A percentile compares a stretch with the other conserved stretches of the same genome.
Evolutionary conservation across 2,329 filamentous ascomycete genomes (phyloP).

Genomic region (Incumbomyces lentus): DNA sequence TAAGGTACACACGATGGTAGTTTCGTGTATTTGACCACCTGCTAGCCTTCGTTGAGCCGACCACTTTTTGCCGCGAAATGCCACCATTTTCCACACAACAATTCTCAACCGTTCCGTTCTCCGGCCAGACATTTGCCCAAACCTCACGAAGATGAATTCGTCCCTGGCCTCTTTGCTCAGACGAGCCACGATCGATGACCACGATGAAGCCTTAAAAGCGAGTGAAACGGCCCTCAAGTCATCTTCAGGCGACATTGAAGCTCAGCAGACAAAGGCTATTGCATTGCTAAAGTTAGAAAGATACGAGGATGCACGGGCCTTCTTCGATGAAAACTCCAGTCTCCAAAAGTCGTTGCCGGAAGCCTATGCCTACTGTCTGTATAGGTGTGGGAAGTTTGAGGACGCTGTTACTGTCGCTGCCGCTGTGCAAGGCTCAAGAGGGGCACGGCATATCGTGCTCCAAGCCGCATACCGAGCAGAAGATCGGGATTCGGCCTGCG

Average conservation of each 20-base stretch:
- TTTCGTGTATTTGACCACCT: too few relatives aligned
- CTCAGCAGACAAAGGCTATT: conserved; percentile 49
- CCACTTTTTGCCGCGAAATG: not conserved
- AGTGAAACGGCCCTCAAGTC: conserved; percentile 48
- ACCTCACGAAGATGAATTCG: conserved; percentile 27
- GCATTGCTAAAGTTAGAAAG: conserved; percentile 54
- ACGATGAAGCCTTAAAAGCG: conserved; percentile 50
- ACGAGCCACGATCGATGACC: conserved; percentile 49
- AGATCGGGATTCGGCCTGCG: conserved; percentile 45
- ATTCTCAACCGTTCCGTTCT: too few relatives aligned
- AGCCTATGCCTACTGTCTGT: conserved; percentile 54
- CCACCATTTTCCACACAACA: too few relatives aligned
- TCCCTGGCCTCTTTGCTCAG: conserved; percentile 47
- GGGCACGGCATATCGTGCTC: conserved; percentile 50
- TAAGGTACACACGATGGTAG: too few relatives aligned
- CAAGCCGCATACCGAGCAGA: conserved; percentile 53
- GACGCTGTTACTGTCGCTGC: conserved; percentile 45
- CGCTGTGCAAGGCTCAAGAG: conserved; percentile 33
- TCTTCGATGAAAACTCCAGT: conserved; percentile 40
- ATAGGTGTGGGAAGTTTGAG: conserved; percentile 47
- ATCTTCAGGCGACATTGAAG: conserved; percentile 45
- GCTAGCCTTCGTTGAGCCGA: too few relatives aligned
- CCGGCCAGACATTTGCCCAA: too few relatives aligned
- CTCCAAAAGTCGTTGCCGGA: conserved; percentile 23
- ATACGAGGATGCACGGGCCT: conserved; percentile 49